Evolutionary conservation across 352 stramenopile species (phyloP).

Genomic region (Phytophthora capsici): DNA sequence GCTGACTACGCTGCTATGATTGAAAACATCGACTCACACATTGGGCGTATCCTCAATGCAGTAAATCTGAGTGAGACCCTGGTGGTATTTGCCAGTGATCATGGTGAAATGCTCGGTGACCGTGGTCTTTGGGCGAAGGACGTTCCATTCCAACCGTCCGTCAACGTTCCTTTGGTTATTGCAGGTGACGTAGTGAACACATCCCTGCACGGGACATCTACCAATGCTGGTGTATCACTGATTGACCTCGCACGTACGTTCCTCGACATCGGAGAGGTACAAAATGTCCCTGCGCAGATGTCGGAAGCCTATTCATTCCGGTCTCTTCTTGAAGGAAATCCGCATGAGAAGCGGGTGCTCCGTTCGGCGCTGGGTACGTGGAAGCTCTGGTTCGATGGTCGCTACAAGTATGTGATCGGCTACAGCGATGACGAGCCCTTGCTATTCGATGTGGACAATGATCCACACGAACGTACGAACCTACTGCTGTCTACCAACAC

Average conservation of each 20-base stretch:
- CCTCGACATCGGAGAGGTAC: slow-evolving; percentile 37
- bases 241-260: slow-evolving; percentile 43
- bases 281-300: slow-evolving; percentile 35
- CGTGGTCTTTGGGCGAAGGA: slow-evolving; percentile 36
- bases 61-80: slow-evolving; percentile 44
- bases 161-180: slow-evolving; percentile 37
- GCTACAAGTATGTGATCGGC: slow-evolving; percentile 44
- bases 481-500: slow-evolving; percentile 27
- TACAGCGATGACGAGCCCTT: slow-evolving; percentile 39
- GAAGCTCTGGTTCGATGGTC: slow-evolving; percentile 42
- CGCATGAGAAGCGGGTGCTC: slow-evolving; percentile 28
- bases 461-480: slow-evolving; percentile 40
- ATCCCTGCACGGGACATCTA: slow-evolving; percentile 28
- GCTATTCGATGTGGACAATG: slow-evolving; percentile 38
- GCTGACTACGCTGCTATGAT: slow-evolving; percentile 44
- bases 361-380: slow-evolving; percentile 37
- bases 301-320: slow-evolving; percentile 38
- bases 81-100: slow-evolving; percentile 42
- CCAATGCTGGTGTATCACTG: slow-evolving; percentile 37
- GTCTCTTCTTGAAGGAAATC: slow-evolving; percentile 26
- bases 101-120: slow-evolving; percentile 44
- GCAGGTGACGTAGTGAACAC: slow-evolving; percentile 35
- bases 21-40: slow-evolving; percentile 42
- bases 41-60: slow-evolving; percentile 32
- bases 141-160: slow-evolving; percentile 37